A percentile compares a stretch with the other conserved stretches of the same genome.
These are phyloP conservation scores for Bolboschoenoplectus hybrid DNA, from an alignment of 202 grass and related monocot genomes.

Conservation along the genomic window DNA sequence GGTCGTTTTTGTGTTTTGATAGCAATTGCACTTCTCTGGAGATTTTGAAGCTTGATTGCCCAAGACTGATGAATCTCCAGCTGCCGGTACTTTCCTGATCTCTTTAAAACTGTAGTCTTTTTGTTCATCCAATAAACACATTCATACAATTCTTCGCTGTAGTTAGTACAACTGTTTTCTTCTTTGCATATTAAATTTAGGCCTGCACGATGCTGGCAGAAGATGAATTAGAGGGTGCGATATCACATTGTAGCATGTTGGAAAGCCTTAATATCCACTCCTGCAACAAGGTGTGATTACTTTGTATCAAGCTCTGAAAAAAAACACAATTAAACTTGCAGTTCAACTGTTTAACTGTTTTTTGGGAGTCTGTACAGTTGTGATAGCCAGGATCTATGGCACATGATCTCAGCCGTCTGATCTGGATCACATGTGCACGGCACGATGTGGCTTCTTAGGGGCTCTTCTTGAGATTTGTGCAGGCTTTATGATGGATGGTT, in stretches of 20 bases:
- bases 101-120: slow-evolving; percentile 20
- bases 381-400: background rate
- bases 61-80: slow-evolving; percentile 79
- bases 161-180: background rate
- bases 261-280: slow-evolving; percentile 87
- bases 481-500: background rate
- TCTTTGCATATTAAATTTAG: slow-evolving; percentile 47
- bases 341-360: background rate
- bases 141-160: background rate
- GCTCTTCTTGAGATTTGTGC: background rate
- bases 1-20: slow-evolving; percentile 36
- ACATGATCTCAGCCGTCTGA: background rate
- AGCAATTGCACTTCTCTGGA: slow-evolving; percentile 89
- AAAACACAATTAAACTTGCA: background rate
- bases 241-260: slow-evolving; percentile 62
- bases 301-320: background rate
- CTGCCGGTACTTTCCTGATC: slow-evolving; percentile 62
- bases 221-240: slow-evolving; percentile 84
- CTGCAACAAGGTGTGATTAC: slow-evolving; percentile 76
- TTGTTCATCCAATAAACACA: background rate
- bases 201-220: slow-evolving; percentile 85
- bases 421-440: background rate
- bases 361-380: background rate
- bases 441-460: background rate
- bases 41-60: slow-evolving; percentile 93